Percentiles rank a stretch among this genome's conserved stretches.
These are phyloP conservation scores for Ganoderma sinense DNA, from an alignment of 1,284 basidiomycete species.

Conservation along the genomic window DNA sequence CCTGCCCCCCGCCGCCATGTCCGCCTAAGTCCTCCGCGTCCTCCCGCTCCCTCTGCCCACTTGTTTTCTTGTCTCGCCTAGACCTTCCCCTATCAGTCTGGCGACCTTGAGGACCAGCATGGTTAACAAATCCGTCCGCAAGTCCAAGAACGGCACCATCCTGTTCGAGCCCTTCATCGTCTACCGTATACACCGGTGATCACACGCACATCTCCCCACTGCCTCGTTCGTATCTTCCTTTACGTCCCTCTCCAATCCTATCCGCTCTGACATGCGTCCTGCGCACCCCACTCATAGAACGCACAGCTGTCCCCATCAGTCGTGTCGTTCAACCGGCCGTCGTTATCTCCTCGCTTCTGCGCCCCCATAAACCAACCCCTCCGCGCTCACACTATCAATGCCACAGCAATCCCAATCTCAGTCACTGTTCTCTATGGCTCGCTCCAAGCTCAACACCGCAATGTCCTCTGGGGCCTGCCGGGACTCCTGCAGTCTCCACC, in stretches of 20 bases:
- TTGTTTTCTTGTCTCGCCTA: conserved; percentile 40
- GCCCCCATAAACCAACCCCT: conserved; percentile 27
- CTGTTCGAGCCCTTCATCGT: conserved; percentile 87
- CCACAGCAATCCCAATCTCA: conserved; percentile 37
- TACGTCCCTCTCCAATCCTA: conserved; percentile 24
- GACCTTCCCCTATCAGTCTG: conserved; percentile 48
- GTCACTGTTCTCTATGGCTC: conserved; percentile 67
- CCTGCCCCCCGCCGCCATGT: conserved; percentile 53
- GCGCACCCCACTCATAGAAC: conserved; percentile 32
- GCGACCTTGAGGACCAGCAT: conserved; percentile 59
- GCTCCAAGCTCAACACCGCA: conserved; percentile 74
- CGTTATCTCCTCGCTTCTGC: conserved; percentile 15
- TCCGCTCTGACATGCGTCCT: conserved; percentile 23
- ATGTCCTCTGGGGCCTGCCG: conserved; percentile 53
- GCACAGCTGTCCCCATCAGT: conserved; percentile 30
- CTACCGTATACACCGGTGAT: conserved; percentile 79
- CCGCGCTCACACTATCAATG: conserved; percentile 53
- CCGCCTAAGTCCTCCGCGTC: conserved; percentile 44
- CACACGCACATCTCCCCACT: conserved; percentile 25
- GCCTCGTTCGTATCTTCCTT: conserved; percentile 38
- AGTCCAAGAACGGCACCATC: conserved; percentile 82
- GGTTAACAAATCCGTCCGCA: conserved; percentile 82
- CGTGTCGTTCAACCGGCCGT: conserved; percentile 43
- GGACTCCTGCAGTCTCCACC: conserved; percentile 78
- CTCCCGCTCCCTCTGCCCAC: conserved; percentile 32